Evolutionary conservation across 73 alveolate species (phyloP).

Genomic region (Urostyla sp.): DNA sequence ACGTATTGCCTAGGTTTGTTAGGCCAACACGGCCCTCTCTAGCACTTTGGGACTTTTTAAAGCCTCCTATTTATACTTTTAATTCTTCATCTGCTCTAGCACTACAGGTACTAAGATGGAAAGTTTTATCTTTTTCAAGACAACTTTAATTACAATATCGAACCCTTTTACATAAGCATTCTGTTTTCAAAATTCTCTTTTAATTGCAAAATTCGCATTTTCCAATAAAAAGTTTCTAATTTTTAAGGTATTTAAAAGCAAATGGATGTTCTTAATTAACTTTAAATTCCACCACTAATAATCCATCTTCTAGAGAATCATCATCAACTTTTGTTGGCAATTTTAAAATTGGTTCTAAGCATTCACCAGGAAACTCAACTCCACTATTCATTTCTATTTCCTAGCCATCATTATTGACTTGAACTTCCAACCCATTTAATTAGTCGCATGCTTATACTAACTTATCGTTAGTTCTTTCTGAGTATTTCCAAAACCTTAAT

Average conservation of each 20-base stretch:
- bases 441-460: conserved; percentile 9
- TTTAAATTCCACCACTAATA: conserved; percentile 32
- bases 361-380: conserved; percentile 61
- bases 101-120: conserved; percentile 76
- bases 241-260: conserved; percentile 42
- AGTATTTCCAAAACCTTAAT: conserved; percentile 50
- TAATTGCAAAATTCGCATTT: conserved; percentile 59
- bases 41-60: conserved; percentile 23
- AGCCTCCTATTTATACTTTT: conserved; percentile 14
- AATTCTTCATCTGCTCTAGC: conserved; percentile 64
- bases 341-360: conserved; percentile 31
- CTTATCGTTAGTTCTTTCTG: conserved; percentile 30
- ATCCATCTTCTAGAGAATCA: background rate
- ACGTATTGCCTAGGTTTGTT: conserved; percentile 84
- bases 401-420: background rate
- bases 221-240: conserved; percentile 47
- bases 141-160: conserved; percentile 81
- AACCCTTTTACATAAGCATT: conserved; percentile 79
- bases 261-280: background rate
- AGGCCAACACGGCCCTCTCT: conserved; percentile 81
- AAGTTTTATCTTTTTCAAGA: conserved; percentile 70
- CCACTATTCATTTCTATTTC: conserved; percentile 52
- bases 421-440: conserved; percentile 6
- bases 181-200: conserved; percentile 57
- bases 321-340: conserved; percentile 13